phyloP scores from a whole-genome alignment of 768 basidiomycete species.

The Amanita polypyramis region DNA sequence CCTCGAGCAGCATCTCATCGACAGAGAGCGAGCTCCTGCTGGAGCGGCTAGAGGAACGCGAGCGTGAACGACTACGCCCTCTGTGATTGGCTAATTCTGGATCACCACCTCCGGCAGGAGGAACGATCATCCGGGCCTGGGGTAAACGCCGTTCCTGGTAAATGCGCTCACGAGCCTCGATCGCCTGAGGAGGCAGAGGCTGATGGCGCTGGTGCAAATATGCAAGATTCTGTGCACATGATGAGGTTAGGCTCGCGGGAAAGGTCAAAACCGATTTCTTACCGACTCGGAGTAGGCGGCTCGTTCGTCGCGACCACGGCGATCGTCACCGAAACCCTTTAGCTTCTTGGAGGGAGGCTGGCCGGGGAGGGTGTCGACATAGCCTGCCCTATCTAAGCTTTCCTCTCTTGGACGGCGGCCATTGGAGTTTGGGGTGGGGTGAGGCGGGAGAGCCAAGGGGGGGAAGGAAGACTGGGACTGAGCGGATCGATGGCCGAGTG shows the following conservation, averaged over 20 bases:
- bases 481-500: conserved; percentile 4
- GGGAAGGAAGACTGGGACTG: conserved; percentile 4
- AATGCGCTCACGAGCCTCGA: conserved; percentile 8
- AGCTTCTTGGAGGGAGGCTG: conserved; percentile 43
- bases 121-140: conserved; percentile 8
- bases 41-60: conserved; percentile 24
- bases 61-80: conserved; percentile 13
- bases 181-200: conserved; percentile 2
- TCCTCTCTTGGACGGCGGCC: conserved; percentile 33
- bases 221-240: conserved; percentile 4
- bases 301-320: conserved; percentile 17
- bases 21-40: conserved; percentile 27
- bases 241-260: conserved; percentile 3
- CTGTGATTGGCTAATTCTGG: conserved; percentile 9
- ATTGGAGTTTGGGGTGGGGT: conserved; percentile 10
- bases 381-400: conserved; percentile 25
- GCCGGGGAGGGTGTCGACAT: conserved; percentile 15
- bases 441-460: conserved; percentile 2
- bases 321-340: conserved; percentile 27
- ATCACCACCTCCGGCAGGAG: conserved; percentile 8
- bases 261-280: conserved; percentile 8
- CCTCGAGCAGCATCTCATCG: conserved; percentile 34
- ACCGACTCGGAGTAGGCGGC: conserved; percentile 22
- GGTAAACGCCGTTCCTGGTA: conserved; percentile 4
- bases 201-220: conserved; percentile 9